Evolutionary conservation across 2,329 filamentous ascomycete genomes (phyloP).

Genomic region (Neurospora sp.): DNA sequence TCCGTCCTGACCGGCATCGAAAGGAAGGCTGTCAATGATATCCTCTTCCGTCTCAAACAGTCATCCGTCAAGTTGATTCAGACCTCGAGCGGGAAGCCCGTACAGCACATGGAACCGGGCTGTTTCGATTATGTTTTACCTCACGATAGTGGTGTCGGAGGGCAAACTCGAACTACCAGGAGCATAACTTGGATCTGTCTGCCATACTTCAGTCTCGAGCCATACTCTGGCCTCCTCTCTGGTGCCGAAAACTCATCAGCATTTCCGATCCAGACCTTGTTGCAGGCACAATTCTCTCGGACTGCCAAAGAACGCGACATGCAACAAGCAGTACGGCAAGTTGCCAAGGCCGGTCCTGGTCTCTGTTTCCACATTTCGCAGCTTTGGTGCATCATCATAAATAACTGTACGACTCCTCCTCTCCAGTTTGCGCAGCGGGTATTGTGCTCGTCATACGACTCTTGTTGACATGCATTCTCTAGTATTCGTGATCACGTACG

Average conservation of each 20-base stretch:
- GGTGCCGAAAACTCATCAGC: slow-evolving; percentile 20
- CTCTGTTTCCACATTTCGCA: slow-evolving; percentile 39
- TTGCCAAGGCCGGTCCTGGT: slow-evolving; percentile 23
- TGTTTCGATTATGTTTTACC: slow-evolving; percentile 27
- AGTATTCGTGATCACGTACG: slow-evolving; percentile 31
- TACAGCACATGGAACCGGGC: slow-evolving; percentile 32
- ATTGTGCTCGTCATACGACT: too few relatives aligned
- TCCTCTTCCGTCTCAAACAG: slow-evolving; percentile 29
- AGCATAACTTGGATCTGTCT: slow-evolving; percentile 32
- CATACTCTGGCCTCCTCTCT: slow-evolving; percentile 29
- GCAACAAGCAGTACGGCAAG: slow-evolving; percentile 34
- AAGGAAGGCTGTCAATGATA: slow-evolving; percentile 9
- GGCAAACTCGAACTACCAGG: slow-evolving; percentile 9
- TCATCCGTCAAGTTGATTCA: slow-evolving; percentile 26
- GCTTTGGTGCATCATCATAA: slow-evolving; percentile 36
- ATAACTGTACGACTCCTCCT: slow-evolving; percentile 25
- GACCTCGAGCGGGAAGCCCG: slow-evolving; percentile 27
- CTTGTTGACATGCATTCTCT: not conserved
- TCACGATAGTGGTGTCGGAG: slow-evolving; percentile 13
- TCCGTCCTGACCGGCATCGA: slow-evolving; percentile 21
- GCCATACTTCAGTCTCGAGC: slow-evolving; percentile 37
- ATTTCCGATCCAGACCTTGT: slow-evolving; percentile 33
- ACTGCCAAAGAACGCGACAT: slow-evolving; percentile 31
- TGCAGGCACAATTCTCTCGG: slow-evolving; percentile 33
- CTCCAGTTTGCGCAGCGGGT: not conserved